phyloP scores from a whole-genome alignment of 495 filamentous ascomycete genomes.

The Hyaloscypha hepaticicola region DNA sequence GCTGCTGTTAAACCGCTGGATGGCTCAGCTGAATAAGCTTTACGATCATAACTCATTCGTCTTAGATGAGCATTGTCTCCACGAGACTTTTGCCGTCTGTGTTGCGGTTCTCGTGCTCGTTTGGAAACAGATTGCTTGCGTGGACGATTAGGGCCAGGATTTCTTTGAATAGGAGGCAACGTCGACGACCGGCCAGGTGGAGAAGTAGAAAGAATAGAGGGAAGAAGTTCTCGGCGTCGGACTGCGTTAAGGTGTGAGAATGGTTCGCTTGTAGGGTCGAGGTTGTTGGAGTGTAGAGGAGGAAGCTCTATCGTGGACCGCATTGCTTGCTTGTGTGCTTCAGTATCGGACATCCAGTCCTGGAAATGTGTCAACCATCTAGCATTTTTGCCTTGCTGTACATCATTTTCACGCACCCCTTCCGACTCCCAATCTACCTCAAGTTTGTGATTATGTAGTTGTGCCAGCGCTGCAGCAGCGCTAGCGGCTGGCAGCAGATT shows the following conservation, averaged over 20 bases:
- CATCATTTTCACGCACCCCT: slow-evolving; percentile 54
- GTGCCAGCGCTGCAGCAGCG: slow-evolving; percentile 82
- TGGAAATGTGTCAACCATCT: slow-evolving; percentile 23
- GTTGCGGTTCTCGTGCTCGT: slow-evolving; percentile 66
- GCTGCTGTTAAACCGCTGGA: slow-evolving; percentile 72
- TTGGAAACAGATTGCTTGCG: slow-evolving; percentile 84
- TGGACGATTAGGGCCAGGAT: slow-evolving; percentile 55
- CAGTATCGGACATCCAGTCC: slow-evolving; percentile 46
- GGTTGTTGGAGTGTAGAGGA: slow-evolving; percentile 55
- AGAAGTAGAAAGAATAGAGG: slow-evolving; percentile 76
- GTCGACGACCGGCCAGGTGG: slow-evolving; percentile 86
- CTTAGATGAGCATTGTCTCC: slow-evolving; percentile 48
- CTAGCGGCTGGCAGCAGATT: slow-evolving; percentile 67
- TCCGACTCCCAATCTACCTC: slow-evolving; percentile 83
- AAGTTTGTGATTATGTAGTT: slow-evolving; percentile 79
- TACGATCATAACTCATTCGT: slow-evolving; percentile 71
- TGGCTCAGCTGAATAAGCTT: slow-evolving; percentile 82
- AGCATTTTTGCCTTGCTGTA: slow-evolving; percentile 7
- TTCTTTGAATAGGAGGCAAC: slow-evolving; percentile 74
- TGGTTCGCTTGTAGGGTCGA: slow-evolving; percentile 68
- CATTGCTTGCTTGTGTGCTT: slow-evolving; percentile 54
- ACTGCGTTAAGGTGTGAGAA: slow-evolving; percentile 61
- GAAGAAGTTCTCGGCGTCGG: slow-evolving; percentile 69
- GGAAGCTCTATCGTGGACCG: slow-evolving; percentile 66
- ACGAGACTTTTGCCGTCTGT: slow-evolving; percentile 74